A percentile compares a stretch with the other conserved stretches of the same genome.
These are phyloP conservation scores for Coriaria nepalensis DNA, from an alignment of 306 rosid species.

Conservation along the genomic window DNA sequence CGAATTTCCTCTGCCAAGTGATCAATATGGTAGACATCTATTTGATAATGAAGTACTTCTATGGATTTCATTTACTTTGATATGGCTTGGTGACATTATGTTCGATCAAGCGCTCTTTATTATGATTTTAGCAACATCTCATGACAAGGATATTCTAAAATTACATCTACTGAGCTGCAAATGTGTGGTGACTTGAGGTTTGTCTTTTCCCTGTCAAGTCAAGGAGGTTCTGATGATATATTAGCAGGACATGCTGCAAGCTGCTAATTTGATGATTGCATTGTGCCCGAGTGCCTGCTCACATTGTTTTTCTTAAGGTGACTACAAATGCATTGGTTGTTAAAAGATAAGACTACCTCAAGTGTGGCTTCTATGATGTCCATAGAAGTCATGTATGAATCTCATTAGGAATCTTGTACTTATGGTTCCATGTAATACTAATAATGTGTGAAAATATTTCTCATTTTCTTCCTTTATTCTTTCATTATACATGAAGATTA, in stretches of 20 bases:
- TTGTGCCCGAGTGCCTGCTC: conserved; percentile 38
- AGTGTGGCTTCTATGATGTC: conserved; percentile 57
- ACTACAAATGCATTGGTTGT: conserved; percentile 41
- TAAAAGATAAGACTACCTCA: conserved; percentile 41
- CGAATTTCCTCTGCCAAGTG: conserved; percentile 67
- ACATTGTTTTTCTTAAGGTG: conserved; percentile 45
- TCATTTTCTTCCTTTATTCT: conserved; percentile 18
- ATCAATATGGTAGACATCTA: conserved; percentile 26
- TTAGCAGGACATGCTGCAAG: conserved; percentile 25
- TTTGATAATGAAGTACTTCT: neutral
- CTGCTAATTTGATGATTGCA: conserved; percentile 26
- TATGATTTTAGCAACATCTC: conserved; percentile 32
- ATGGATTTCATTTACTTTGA: conserved; percentile 8
- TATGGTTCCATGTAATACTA: conserved; percentile 42
- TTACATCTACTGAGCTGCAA: conserved; percentile 29
- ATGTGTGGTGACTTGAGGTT: conserved; percentile 22
- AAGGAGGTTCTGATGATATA: conserved; percentile 28
- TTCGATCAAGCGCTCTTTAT: conserved; percentile 17
- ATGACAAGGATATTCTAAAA: conserved; percentile 20
- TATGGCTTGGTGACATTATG: neutral
- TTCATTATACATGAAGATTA: conserved; percentile 18
- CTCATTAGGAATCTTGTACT: conserved; percentile 41
- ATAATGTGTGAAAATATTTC: conserved; percentile 31
- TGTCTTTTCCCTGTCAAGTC: conserved; percentile 17
- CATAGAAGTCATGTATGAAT: conserved; percentile 51